These are phyloP conservation scores for Torulaspora indica DNA, from an alignment of 805 yeast species.

Conservation along the genomic window DNA sequence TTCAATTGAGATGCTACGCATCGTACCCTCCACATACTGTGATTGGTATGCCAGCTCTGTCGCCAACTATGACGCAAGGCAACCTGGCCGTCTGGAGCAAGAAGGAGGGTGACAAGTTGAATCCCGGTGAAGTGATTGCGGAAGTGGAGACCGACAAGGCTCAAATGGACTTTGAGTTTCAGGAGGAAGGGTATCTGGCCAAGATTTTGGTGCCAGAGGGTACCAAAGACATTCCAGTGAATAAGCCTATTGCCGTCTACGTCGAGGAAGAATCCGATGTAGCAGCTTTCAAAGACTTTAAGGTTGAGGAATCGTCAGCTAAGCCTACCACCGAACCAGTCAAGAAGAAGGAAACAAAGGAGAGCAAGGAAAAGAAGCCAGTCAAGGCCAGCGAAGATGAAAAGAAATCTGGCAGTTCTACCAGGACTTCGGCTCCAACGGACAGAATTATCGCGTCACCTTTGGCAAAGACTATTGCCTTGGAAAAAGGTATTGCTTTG, in stretches of 20 bases:
- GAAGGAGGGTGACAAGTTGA: conserved; percentile 77
- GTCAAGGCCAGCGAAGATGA: conserved; percentile 19
- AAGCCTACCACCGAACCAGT: conserved; percentile 36
- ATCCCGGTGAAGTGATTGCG: conserved; percentile 92
- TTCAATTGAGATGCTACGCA: conserved; percentile 35
- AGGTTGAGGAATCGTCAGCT: conserved; percentile 64
- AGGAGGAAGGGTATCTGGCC: conserved; percentile 91
- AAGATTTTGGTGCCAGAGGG: conserved; percentile 81
- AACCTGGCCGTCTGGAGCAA: conserved; percentile 87
- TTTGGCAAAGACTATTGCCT: conserved; percentile 85
- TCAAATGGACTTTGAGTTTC: conserved; percentile 96
- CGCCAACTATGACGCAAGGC: conserved; percentile 99
- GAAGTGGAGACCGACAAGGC: conserved; percentile 98
- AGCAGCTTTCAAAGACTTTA: conserved; percentile 80
- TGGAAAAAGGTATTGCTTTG: conserved; percentile 85
- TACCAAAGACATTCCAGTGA: conserved; percentile 85
- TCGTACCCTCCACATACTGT: conserved; percentile 78
- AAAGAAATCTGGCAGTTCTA: conserved; percentile 20
- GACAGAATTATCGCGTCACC: conserved; percentile 92
- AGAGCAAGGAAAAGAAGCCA: conserved; percentile 16
- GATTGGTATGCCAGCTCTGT: conserved; percentile 96
- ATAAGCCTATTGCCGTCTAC: conserved; percentile 93
- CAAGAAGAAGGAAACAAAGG: conserved; percentile 32
- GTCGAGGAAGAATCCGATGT: conserved; percentile 85
- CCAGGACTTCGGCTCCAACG: conserved; percentile 42